Percentiles rank a stretch among this genome's conserved stretches.
phyloP scores from a whole-genome alignment of 1,139 yeast genomes.

The Fermentozyma sake region DNA sequence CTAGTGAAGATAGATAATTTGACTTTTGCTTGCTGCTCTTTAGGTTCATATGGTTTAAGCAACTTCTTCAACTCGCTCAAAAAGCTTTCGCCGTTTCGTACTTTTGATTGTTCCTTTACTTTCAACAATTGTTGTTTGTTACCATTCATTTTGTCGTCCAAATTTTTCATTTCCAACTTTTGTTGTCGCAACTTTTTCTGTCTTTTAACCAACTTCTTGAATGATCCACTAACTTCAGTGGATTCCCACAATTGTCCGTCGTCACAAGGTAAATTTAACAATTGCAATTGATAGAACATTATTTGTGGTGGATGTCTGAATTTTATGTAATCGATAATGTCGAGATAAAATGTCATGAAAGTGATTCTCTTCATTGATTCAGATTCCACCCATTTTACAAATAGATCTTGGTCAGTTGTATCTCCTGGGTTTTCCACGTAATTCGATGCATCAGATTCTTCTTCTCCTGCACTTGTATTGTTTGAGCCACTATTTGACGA shows the following conservation, averaged over 20 bases:
- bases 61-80: conserved; percentile 32
- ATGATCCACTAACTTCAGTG: conserved; percentile 35
- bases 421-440: conserved; percentile 11
- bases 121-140: conserved; percentile 5
- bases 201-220: conserved; percentile 34
- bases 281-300: conserved; percentile 68
- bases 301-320: conserved; percentile 72
- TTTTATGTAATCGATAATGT: conserved; percentile 73
- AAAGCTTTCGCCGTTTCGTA: conserved; percentile 29
- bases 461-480: conserved; percentile 28
- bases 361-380: conserved; percentile 79
- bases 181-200: conserved; percentile 29
- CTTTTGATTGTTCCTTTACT: conserved; percentile 9
- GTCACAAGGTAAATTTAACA: conserved; percentile 68
- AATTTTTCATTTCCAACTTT: conserved; percentile 2
- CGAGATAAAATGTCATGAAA: conserved; percentile 74
- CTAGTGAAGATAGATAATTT: conserved; percentile 47
- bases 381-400: conserved; percentile 64
- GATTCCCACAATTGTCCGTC: conserved; percentile 70
- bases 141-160: too few species aligned
- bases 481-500: conserved; percentile 17
- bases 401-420: conserved; percentile 26
- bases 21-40: conserved; percentile 3
- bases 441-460: conserved; percentile 23
- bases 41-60: conserved; percentile 16